These are phyloP conservation scores for Ilyonectria destructans DNA, from an alignment of 2,329 filamentous ascomycete species.

Conservation along the genomic window DNA sequence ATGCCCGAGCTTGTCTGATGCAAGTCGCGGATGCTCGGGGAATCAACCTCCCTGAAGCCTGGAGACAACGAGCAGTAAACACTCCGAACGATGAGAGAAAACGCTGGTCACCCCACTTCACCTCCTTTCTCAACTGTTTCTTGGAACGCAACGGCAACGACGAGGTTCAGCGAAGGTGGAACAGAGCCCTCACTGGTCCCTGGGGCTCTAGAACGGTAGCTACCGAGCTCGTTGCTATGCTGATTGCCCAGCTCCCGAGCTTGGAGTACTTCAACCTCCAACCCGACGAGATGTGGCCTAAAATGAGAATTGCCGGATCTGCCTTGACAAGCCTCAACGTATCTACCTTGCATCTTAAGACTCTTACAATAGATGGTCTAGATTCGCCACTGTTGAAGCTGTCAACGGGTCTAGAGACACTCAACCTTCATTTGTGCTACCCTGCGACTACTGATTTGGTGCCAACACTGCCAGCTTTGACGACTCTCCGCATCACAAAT, in stretches of 20 bases:
- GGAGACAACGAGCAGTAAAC: slow-evolving; percentile 1
- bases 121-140: neutral
- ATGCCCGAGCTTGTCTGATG: slow-evolving; percentile 17
- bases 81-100: neutral
- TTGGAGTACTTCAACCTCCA: slow-evolving; percentile 25
- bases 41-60: neutral
- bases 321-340: slow-evolving; percentile 26
- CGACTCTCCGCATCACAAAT: slow-evolving; percentile 14
- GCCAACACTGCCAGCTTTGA: slow-evolving; percentile 25
- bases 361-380: slow-evolving; percentile 5
- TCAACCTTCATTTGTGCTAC: slow-evolving; percentile 10
- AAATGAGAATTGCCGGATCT: neutral
- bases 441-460: neutral
- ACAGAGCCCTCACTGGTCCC: neutral
- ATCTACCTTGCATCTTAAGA: slow-evolving; percentile 16
- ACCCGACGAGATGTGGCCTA: neutral
- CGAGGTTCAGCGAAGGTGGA: neutral
- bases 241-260: slow-evolving; percentile 11
- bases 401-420: slow-evolving; percentile 23
- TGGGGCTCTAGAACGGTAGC: neutral
- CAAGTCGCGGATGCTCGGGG: neutral
- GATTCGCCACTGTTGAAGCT: neutral
- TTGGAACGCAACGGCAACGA: neutral
- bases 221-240: slow-evolving; percentile 6
- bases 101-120: neutral